Base-by-base conservation (phyloP, 257 asterid species). In the Nicotiana paniculata region DNA sequence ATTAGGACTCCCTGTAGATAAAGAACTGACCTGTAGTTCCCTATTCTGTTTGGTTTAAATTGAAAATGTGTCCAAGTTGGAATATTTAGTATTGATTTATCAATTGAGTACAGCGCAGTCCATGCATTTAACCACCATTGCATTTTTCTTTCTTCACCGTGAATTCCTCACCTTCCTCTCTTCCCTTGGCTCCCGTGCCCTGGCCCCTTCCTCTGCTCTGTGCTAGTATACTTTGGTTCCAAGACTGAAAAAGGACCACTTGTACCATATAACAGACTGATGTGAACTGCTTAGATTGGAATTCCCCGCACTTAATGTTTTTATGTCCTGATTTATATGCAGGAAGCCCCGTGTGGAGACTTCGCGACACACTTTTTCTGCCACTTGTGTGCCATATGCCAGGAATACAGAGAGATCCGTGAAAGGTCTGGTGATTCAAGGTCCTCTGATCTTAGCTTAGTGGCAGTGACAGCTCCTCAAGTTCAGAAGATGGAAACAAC, bases 281-380 rank as follows among this genome's bases (percentile, higher is more conserved):
- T 26, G 26, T 4, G 13, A 74, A 51, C 63, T 48, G 63, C 26
- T 74, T 48, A 7, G 39, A 48, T 48, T 0, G 1, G 63, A 24
- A 15, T 15, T 24, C 51, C 79, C 17, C 26, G 12, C 70, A 79
- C 37, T 61, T 64, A 79, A 79, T 35, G 11, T 3, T 61, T 21
- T 79, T 61, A 32, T 64, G 72, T 3, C 7, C 74, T 79, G 74
- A 59, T 37, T 59, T 78, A 78, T 33, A 64, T 82, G 83, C 86
- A 95, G 98, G 97, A 93, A 88, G 97, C 97, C 51, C 98, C 98
- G 9, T 95, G 98, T 43, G 97, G 97, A 85, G 98, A 95, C 85
- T 91, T 92, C 35, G 46, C 88, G 77, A 93, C 98, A 2, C 98
- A 95, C 89, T 90, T 90, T 84, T 93, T 86, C 91, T 95, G 97